Evolutionary conservation across 2,329 filamentous ascomycete species (phyloP), one percentile per base, ranked within the genome.

Genomic region (Microdochium paspali): DNA sequence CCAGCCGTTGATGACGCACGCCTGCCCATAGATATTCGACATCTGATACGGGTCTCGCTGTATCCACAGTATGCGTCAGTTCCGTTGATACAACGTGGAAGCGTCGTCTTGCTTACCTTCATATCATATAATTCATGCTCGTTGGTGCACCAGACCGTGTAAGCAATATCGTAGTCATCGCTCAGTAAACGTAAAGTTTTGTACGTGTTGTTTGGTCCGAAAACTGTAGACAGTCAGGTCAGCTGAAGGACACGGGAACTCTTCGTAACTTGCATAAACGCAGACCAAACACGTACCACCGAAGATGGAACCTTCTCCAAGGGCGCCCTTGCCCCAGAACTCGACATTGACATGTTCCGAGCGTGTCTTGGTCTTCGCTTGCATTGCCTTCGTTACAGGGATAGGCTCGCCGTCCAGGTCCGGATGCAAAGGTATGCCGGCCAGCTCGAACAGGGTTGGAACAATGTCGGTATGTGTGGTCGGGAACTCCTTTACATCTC

Each of bases 381-480:
- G 47, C 3, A 53, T 47, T 4, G 54, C 58, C 9, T 49, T 51
- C 3, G 58, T 66, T n/a, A 73, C 57, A 4, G 70, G 68, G 35
- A 82, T 72, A 0, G 72, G 61, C 1, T 62, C 59, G 1, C 75
- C 76, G 51, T 80, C 77, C 51, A 79, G 77, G 32, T 77, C 74
- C 0, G 61, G 55, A 0, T 69, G 65, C 2, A 64, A 51, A 0
- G 63, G 55, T 1, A 61, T 62, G 21, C 59, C 57, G 2, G 58
- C 56, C 0, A 70, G 54, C 1, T 68, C 55, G 10, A 81, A 66
- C 40, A 82, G 65, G 0, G 77, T 81, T 0, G 77, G 76, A 0
- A 71, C 74, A 3, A 81, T 61, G 50, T 81, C 77, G 2, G 73
- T 71, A 46, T 81, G 77, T 1, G 76, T 72, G 0, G 73, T 78